Percentiles rank a stretch among this genome's conserved stretches.
phyloP scores from a whole-genome alignment of 1,284 basidiomycete species.

The Phellopilus nigrolimitatus region DNA sequence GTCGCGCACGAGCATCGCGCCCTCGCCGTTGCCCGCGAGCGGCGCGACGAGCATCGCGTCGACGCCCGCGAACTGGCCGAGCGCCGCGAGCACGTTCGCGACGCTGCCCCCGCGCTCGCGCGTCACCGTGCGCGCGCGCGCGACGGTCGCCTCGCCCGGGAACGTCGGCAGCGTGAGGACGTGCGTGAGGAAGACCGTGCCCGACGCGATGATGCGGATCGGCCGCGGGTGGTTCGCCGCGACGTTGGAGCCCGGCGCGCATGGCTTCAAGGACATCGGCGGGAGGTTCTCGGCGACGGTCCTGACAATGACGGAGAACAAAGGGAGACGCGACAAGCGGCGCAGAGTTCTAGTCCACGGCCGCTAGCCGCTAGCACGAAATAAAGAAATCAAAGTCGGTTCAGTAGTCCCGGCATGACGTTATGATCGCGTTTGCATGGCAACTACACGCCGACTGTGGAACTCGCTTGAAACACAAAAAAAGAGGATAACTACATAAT shows the following conservation, averaged over 20 bases:
- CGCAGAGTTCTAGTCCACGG: too few species aligned
- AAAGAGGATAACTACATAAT: background rate
- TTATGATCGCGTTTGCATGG: too few species aligned
- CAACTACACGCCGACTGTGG: too few species aligned
- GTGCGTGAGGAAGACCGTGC: conserved; percentile 73
- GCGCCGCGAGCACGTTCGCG: conserved; percentile 60
- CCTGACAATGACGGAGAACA: too few species aligned
- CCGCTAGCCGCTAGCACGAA: too few species aligned
- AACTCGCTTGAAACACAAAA: too few species aligned
- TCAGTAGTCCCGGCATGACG: too few species aligned
- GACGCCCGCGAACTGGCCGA: conserved; percentile 63
- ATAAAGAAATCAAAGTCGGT: too few species aligned
- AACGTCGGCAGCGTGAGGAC: conserved; percentile 56
- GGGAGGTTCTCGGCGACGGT: too few species aligned
- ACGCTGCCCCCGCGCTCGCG: conserved; percentile 67
- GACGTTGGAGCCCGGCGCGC: background rate
- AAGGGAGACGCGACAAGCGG: too few species aligned
- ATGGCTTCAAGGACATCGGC: too few species aligned
- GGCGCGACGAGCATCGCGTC: conserved; percentile 71
- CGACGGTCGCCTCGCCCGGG: conserved; percentile 50
- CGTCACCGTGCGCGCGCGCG: conserved; percentile 66
- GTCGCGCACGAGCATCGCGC: conserved; percentile 53
- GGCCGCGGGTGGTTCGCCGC: conserved; percentile 27
- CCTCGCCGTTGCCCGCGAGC: conserved; percentile 67
- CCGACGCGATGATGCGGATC: conserved; percentile 70